A percentile compares a stretch with the other conserved stretches of the same genome.
These are phyloP conservation scores for Pseudogymnoascus sp. DNA, from an alignment of 2,329 filamentous ascomycete genomes.

Conservation along the genomic window DNA sequence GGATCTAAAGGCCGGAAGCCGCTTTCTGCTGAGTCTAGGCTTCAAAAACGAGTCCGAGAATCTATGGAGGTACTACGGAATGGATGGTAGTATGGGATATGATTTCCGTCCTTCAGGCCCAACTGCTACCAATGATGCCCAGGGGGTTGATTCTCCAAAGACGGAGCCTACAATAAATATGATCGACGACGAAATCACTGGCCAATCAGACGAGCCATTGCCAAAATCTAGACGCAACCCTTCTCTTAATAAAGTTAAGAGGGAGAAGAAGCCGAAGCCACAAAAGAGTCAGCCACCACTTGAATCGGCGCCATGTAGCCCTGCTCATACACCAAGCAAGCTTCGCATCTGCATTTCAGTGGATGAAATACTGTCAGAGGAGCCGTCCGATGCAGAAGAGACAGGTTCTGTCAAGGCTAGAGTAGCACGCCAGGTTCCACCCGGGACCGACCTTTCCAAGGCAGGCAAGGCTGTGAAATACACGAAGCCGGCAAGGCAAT, in stretches of 20 bases:
- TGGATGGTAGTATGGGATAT: background rate
- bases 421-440: background rate
- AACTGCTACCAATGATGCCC: background rate
- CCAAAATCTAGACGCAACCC: background rate
- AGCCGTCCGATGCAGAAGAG: background rate
- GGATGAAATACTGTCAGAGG: background rate
- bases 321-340: background rate
- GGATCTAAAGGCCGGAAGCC: background rate
- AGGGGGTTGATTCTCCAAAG: background rate
- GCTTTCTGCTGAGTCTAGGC: background rate
- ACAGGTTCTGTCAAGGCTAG: background rate
- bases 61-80: background rate
- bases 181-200: background rate
- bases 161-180: background rate
- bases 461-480: background rate
- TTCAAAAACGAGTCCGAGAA: background rate
- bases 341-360: background rate
- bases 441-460: background rate
- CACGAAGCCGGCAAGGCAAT: background rate
- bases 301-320: background rate
- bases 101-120: background rate
- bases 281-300: background rate
- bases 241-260: background rate
- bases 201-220: background rate
- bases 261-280: background rate